Evolutionary conservation across 2,329 filamentous ascomycete species (phyloP).

Genomic region (Ambrosiella xylebori): DNA sequence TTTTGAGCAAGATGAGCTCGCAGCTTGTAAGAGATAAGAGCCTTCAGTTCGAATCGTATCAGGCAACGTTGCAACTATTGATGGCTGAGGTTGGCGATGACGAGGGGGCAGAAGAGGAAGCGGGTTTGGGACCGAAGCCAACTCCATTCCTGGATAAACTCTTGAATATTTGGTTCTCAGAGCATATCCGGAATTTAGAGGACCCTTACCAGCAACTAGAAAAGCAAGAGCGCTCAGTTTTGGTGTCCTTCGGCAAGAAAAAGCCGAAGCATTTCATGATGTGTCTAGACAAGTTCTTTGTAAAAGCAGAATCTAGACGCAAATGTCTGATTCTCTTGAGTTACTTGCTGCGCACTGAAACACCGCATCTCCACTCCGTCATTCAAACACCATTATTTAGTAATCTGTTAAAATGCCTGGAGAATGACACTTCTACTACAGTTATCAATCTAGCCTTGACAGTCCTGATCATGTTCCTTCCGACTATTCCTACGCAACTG

Average conservation of each 20-base stretch:
- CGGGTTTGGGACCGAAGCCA: conserved; percentile 19
- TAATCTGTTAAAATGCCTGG: conserved; percentile 55
- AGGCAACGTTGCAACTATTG: conserved; percentile 47
- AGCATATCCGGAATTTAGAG: conserved; percentile 18
- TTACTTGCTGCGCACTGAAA: conserved; percentile 56
- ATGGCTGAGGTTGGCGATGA: conserved; percentile 43
- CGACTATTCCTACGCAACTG: conserved; percentile 60
- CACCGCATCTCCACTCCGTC: conserved; percentile 62
- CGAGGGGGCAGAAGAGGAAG: conserved; percentile 24
- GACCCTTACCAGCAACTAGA: conserved; percentile 24
- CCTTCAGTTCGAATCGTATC: conserved; percentile 45
- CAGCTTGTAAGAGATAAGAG: conserved; percentile 43
- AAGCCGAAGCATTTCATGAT: conserved; percentile 52
- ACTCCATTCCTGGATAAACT: conserved; percentile 39
- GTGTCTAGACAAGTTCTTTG: conserved; percentile 47
- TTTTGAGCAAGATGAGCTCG: conserved; percentile 21
- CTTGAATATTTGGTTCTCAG: conserved; percentile 39
- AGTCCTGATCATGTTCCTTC: conserved; percentile 63
- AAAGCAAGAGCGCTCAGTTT: conserved; percentile 31
- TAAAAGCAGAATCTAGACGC: conserved; percentile 45
- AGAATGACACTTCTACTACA: conserved; percentile 60
- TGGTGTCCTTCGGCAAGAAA: conserved; percentile 47
- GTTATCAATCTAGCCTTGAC: conserved; percentile 61
- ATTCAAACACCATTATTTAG: conserved; percentile 55
- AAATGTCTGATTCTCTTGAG: conserved; percentile 49